Evolutionary conservation across 208 protist species (phyloP), one percentile per base, ranked within the genome.

Genomic region (Trypanosoma scelopori): DNA sequence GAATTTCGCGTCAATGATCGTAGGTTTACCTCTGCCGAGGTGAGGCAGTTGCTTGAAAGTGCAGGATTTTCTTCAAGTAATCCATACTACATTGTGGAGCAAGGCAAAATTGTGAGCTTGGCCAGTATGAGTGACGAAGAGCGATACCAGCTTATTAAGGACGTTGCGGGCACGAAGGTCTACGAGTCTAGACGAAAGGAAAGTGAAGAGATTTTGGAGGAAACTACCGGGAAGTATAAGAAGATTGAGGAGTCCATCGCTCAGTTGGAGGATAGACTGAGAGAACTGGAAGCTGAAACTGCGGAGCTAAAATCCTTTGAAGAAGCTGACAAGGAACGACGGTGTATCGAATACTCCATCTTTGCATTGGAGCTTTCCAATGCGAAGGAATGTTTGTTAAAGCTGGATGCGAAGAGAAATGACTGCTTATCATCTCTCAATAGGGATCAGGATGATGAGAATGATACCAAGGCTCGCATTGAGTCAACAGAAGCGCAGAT

Each of bases 41-140:
- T 99, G 0, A 86, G 93, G 12, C 97, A 98, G 66, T 81, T 99
- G 20, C 76, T 99, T 22, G 98, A 99, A 76, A 98, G 87, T 52
- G 98, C 98, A 11, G 98, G 98, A 7, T 99, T 99, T 69, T 99
- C 98, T 22, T 85, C 94, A 9, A 94, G 86, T 35, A 99, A 99
- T 75, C 98, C 98, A 13, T 99, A 99, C 78, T 99, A 99, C 81
- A 99, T 99, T 52, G 98, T 99, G 1, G 98, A 99, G 74, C 99
- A 99, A 84, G 98, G 98, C 39, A 98, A 99, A 62, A 97, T 97
- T 71, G 70, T 84, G 39, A 76, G 75, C n/a, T 74, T 99, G n/a
- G 88, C 97, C 3, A 89, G 83, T 64, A 99, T 99, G 94, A 97
- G 82, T 61, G 98, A 99, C 51, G 72, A 86, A 6, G 92, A 98